These are phyloP conservation scores for Populus tomentosa DNA, from an alignment of 441 rosid genomes.

Conservation along the genomic window DNA sequence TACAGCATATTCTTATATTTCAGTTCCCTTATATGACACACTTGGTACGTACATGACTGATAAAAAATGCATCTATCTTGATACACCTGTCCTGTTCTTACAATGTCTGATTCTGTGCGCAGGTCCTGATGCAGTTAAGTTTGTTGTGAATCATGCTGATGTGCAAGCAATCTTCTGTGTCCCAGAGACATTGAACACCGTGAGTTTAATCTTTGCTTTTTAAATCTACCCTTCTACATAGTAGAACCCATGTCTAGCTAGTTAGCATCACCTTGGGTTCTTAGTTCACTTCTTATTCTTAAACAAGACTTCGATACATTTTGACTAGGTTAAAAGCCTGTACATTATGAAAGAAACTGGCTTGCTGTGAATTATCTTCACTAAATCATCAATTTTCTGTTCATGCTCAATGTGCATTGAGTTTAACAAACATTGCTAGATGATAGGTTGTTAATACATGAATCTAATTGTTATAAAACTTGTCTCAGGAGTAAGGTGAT, in stretches of 20 bases:
- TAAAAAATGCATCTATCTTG: not conserved
- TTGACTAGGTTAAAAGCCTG: not conserved
- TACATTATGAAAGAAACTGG: not conserved
- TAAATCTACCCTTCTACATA: not conserved
- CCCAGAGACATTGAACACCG: conserved; percentile 68
- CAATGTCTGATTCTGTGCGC: conserved; percentile 15
- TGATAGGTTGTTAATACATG: not conserved
- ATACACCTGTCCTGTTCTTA: conserved; percentile 9
- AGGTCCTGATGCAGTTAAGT: conserved; percentile 98
- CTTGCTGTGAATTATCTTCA: not conserved
- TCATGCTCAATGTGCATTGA: not conserved
- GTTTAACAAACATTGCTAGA: not conserved
- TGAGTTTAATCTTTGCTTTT: conserved; percentile 36
- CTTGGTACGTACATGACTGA: conserved; percentile 53
- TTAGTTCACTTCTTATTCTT: not conserved
- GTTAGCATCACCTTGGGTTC: not conserved
- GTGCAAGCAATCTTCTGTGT: conserved; percentile 90
- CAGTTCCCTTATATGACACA: conserved; percentile 98
- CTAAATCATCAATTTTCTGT: not conserved
- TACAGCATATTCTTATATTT: conserved; percentile 77
- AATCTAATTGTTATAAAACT: not conserved
- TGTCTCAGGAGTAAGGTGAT: not conserved
- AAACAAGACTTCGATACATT: not conserved
- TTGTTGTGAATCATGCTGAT: conserved; percentile 75
- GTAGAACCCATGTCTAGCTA: not conserved